Percentiles rank a stretch among this genome's conserved stretches.
Evolutionary conservation across 192 early-diverging fungal genomes (phyloP).

Genomic region (Mortierella alpina): DNA sequence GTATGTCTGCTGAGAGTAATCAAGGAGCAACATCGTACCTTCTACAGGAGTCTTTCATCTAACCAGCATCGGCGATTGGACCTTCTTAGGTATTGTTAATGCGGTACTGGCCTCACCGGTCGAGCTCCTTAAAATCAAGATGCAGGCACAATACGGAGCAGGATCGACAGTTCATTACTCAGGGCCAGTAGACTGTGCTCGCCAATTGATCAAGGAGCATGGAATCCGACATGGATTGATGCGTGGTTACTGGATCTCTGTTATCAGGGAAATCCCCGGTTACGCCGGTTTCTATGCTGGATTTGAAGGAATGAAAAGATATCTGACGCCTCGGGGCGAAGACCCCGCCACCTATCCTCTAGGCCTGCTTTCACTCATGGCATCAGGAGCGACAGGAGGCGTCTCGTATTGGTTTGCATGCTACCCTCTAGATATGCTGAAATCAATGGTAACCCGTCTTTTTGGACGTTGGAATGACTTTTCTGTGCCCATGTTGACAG

Average conservation of each 20-base stretch:
- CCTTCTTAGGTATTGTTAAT: slow-evolving; percentile 74
- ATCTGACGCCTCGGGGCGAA: slow-evolving; percentile 58
- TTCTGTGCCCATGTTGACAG: background rate
- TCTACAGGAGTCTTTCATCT: no score
- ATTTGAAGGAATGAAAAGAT: slow-evolving; percentile 84
- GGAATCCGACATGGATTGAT: slow-evolving; percentile 80
- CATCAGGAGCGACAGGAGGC: slow-evolving; percentile 84
- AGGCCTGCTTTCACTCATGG: slow-evolving; percentile 66
- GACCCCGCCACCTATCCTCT: slow-evolving; percentile 64
- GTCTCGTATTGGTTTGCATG: slow-evolving; percentile 83
- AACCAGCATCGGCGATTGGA: no score
- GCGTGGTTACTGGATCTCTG: slow-evolving; percentile 85
- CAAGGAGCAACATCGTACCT: no score
- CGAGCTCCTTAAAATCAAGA: slow-evolving; percentile 92
- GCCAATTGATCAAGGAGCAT: slow-evolving; percentile 71
- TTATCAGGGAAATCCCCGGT: slow-evolving; percentile 82
- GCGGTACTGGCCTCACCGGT: slow-evolving; percentile 90
- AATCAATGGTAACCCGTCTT: slow-evolving; percentile 65
- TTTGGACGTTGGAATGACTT: background rate
- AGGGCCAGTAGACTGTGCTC: slow-evolving; percentile 78
- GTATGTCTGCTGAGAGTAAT: slow-evolving; percentile 24
- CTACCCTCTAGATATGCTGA: slow-evolving; percentile 91
- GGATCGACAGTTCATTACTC: slow-evolving; percentile 48
- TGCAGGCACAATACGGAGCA: slow-evolving; percentile 89
- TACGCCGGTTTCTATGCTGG: slow-evolving; percentile 90